phyloP scores from a whole-genome alignment of 306 rosid genomes.

The Citrullus mucosospermus region DNA sequence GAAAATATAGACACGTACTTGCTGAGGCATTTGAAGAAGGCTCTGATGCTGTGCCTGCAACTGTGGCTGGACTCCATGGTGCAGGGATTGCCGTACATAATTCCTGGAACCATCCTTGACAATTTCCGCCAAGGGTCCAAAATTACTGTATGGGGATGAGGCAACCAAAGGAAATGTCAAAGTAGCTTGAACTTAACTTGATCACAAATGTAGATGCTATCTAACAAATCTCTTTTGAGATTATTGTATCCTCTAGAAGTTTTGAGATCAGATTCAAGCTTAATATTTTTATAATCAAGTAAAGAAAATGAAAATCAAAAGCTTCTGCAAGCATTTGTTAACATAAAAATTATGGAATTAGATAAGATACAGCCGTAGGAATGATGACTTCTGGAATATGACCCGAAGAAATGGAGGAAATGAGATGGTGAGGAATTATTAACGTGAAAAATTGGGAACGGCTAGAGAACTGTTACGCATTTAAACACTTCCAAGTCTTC shows the following conservation, averaged over 20 bases:
- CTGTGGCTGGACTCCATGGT: constrained; percentile 53
- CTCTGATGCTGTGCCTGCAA: constrained; percentile 51
- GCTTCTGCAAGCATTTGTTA: background rate
- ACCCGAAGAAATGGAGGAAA: background rate
- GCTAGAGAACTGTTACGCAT: background rate
- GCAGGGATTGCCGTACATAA: constrained; percentile 47
- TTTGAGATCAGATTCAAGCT: background rate
- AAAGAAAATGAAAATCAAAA: background rate
- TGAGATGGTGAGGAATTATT: background rate
- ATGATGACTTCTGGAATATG: background rate
- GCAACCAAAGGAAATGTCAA: constrained; percentile 5
- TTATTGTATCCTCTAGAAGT: background rate
- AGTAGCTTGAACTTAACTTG: background rate
- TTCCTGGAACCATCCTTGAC: constrained; percentile 70
- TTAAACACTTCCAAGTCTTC: background rate
- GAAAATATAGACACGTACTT: constrained; percentile 31
- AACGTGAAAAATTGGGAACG: background rate
- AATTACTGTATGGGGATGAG: constrained; percentile 34
- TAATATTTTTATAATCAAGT: background rate
- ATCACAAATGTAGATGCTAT: background rate
- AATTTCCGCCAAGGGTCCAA: constrained; percentile 52
- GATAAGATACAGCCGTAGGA: background rate
- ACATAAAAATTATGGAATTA: background rate
- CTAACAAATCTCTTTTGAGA: background rate
- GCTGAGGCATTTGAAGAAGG: constrained; percentile 51